Percentiles rank a stretch among this genome's conserved stretches.
Evolutionary conservation across 768 basidiomycete species (phyloP).

Genomic region (Russula sp.): DNA sequence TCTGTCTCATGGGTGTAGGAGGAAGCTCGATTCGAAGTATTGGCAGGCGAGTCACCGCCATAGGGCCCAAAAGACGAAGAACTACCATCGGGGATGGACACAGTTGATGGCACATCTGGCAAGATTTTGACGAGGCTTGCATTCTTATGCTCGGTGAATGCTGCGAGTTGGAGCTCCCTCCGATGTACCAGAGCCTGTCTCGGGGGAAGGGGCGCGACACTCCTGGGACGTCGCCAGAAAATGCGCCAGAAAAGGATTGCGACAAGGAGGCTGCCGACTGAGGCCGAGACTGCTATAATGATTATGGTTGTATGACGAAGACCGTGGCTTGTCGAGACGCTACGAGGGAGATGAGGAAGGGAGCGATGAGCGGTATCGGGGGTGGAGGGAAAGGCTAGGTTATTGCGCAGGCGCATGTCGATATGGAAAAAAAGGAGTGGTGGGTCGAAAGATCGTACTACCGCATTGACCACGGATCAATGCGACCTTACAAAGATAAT

Average conservation of each 20-base stretch:
- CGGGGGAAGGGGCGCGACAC: slow-evolving; percentile 49
- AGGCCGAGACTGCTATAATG: slow-evolving; percentile 41
- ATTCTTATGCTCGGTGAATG: slow-evolving; percentile 29
- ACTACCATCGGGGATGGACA: slow-evolving; percentile 27
- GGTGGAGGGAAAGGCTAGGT: not conserved
- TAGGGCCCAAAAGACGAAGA: slow-evolving; percentile 29
- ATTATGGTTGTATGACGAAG: slow-evolving; percentile 35
- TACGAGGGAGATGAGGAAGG: slow-evolving; percentile 8
- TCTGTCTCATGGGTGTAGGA: slow-evolving; percentile 19
- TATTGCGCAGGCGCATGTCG: not conserved
- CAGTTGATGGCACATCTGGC: slow-evolving; percentile 22
- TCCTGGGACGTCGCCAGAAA: slow-evolving; percentile 30
- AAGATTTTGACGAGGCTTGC: slow-evolving; percentile 22
- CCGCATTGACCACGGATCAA: not conserved
- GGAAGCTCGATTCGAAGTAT: slow-evolving; percentile 14
- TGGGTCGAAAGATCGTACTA: not conserved
- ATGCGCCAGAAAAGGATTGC: slow-evolving; percentile 34
- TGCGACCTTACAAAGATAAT: not conserved
- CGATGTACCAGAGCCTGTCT: slow-evolving; percentile 59
- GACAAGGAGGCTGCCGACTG: slow-evolving; percentile 35
- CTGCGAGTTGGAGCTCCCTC: slow-evolving; percentile 43
- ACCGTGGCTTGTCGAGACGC: not conserved
- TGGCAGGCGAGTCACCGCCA: slow-evolving; percentile 10
- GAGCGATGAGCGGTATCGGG: not conserved
- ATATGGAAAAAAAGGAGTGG: not conserved